Evolutionary conservation across 2,329 filamentous ascomycete species (phyloP).

Genomic region (Malbranchea zuffiana): DNA sequence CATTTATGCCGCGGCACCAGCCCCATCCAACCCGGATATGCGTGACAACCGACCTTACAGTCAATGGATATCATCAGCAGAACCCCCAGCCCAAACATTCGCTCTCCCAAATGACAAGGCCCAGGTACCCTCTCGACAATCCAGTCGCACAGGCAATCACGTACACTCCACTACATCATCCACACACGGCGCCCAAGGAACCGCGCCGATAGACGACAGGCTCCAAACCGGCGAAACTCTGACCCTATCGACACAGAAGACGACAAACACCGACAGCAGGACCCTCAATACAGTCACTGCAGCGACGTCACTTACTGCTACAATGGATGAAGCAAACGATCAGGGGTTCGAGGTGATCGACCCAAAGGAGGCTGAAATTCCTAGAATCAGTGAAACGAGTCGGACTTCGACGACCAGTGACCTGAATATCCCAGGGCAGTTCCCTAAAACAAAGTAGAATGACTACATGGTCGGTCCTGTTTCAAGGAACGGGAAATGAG

Average conservation of each 20-base stretch:
- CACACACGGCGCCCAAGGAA: conserved; percentile 3
- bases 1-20: no score
- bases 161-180: conserved; percentile 12
- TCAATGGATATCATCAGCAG: no score
- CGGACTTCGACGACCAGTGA: conserved; percentile 50
- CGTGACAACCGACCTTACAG: no score
- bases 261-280: conserved; percentile 19
- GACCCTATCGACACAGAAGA: conserved; percentile 10
- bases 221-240: conserved; percentile 11
- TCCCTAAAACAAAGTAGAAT: conserved; percentile 35
- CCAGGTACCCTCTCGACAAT: not conserved
- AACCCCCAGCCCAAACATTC: no score
- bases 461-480: not conserved
- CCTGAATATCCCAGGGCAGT: conserved; percentile 60
- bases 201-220: not conserved
- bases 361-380: no score
- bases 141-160: conserved; percentile 9
- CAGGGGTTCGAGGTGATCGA: no score
- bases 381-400: conserved; percentile 21
- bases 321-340: no score
- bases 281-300: conserved; percentile 18
- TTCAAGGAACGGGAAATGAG: no score
- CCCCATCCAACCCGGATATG: no score
- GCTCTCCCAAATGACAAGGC: no score
- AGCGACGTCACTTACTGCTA: conserved; percentile 3